Base-by-base conservation (phyloP, 495 filamentous ascomycete genomes). In the Tuber calosporum region DNA sequence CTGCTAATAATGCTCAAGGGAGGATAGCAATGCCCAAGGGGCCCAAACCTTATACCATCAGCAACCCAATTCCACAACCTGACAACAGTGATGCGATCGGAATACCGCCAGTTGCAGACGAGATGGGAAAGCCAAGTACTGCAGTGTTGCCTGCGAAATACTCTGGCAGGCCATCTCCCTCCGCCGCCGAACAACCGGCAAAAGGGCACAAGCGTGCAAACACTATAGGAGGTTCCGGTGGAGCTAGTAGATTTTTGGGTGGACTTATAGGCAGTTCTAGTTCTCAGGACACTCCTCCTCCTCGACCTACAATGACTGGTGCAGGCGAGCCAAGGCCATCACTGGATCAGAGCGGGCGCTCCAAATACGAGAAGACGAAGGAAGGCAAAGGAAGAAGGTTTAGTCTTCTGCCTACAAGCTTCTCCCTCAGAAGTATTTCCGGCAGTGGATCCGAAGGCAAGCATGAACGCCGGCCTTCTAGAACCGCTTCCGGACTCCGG, bases 171-270 rank as follows among this genome's bases (percentile, higher is more conserved):
- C 48, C 85, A 85, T 69, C 83, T 84, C 68, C 81, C 84, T 45
- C 85, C 83, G 74, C 85, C 83, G 74, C 84, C 8, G 83, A 84
- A 70, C 86, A 86, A 41, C 81, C 82, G 1, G 73, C 66, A 11
- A 92, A 90, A 83, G 89, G 90, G n/a, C 94, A 97, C 84, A 94
- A 93, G 83, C 87, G 94, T 75, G 96, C 94, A 2, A 97, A 90
- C 82, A 97, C 94, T 5, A 89, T 97, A 78, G 90, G 92, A 45
- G 90, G 92, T 73, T 88, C 94, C 72, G 85, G 89, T 39, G 90
- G 90, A 78, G 91, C 97, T 82, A 88, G 91, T 72, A 89, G 93
- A 48, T 90, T 90, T 72, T 72, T 82, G 22, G 89, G 89, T 22
- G 94, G 91, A 9, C 85, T 96, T 48, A 93, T 96, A 81, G 89